A percentile compares a stretch with the other conserved stretches of the same genome.
Conservation (phyloP, 805 yeast genomes). For the Cyberlindnera suaveolens region DNA sequence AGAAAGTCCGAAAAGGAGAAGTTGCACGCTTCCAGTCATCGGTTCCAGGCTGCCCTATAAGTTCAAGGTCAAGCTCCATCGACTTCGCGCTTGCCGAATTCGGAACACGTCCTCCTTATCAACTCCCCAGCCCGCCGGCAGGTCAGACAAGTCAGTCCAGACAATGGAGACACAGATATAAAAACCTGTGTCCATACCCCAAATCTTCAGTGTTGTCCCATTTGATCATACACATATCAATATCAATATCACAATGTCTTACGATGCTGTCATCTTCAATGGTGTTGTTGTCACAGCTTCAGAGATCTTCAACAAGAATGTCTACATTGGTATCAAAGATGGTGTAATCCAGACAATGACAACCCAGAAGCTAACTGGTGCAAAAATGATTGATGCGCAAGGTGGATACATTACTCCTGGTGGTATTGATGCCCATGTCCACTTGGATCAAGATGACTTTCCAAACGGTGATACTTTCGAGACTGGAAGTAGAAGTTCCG, state of each 20-base stretch:
- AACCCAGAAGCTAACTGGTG: constrained; percentile 22
- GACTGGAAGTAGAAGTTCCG: constrained; percentile 38
- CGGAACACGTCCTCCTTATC: too few species aligned
- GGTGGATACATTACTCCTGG: constrained; percentile 46
- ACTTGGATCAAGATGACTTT: constrained; percentile 36
- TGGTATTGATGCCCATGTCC: constrained; percentile 46
- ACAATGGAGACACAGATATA: too few species aligned
- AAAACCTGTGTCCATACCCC: too few species aligned
- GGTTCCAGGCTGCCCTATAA: too few species aligned
- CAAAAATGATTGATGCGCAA: constrained; percentile 35
- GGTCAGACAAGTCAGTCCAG: too few species aligned
- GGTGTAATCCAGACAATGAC: constrained; percentile 35
- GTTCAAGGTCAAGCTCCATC: too few species aligned
- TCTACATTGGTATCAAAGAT: constrained; percentile 35
- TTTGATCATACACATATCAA: background rate
- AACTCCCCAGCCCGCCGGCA: too few species aligned
- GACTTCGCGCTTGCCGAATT: too few species aligned
- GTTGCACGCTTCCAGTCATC: too few species aligned
- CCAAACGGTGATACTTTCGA: constrained; percentile 40
- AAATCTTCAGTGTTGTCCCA: too few species aligned
- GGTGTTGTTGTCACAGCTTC: constrained; percentile 28
- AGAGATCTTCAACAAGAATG: constrained; percentile 28
- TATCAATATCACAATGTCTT: background rate
- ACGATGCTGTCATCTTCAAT: constrained; percentile 25
- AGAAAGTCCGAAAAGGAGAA: too few species aligned